These are phyloP conservation scores for Cryptosporidium canis DNA, from an alignment of 169 alveolate species.

Conservation along the genomic window DNA sequence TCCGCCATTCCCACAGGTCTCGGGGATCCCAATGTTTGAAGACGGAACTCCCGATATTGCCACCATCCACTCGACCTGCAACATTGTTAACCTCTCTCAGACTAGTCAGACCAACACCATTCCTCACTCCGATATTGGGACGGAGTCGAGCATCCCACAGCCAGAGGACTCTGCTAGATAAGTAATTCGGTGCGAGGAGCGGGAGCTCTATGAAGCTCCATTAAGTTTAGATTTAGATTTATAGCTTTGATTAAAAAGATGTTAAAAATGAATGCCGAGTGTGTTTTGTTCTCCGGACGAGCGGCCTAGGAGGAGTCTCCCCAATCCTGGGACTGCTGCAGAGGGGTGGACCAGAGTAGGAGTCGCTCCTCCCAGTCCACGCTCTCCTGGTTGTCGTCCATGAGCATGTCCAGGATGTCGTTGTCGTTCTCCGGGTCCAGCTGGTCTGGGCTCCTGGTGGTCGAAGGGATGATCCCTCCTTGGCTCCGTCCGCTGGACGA, in stretches of 20 bases:
- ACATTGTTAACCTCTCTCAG: conserved; percentile 57
- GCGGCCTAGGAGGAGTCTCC: too few relatives aligned
- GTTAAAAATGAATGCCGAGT: too few relatives aligned
- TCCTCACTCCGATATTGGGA: conserved; percentile 51
- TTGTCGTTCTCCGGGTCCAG: neutral
- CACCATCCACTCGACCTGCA: conserved; percentile 66
- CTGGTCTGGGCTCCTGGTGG: neutral
- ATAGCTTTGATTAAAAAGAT: conserved; percentile 2
- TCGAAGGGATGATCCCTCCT: neutral
- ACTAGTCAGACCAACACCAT: conserved; percentile 58
- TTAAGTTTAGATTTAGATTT: conserved; percentile 8
- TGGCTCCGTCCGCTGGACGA: neutral
- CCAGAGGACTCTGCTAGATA: conserved; percentile 25
- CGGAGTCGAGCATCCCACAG: neutral
- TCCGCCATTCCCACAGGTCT: conserved; percentile 70
- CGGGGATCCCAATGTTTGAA: conserved; percentile 73
- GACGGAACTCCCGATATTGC: conserved; percentile 73
- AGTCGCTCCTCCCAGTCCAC: conserved; percentile 57
- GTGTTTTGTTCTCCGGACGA: too few relatives aligned
- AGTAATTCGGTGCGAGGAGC: neutral
- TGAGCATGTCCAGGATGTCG: neutral
- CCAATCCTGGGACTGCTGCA: neutral
- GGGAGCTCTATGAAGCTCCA: neutral
- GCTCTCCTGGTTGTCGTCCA: neutral
- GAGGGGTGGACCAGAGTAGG: conserved; percentile 30